Evolutionary conservation across 2,329 filamentous ascomycete genomes (phyloP).

Genomic region (Trichoderma sp.): DNA sequence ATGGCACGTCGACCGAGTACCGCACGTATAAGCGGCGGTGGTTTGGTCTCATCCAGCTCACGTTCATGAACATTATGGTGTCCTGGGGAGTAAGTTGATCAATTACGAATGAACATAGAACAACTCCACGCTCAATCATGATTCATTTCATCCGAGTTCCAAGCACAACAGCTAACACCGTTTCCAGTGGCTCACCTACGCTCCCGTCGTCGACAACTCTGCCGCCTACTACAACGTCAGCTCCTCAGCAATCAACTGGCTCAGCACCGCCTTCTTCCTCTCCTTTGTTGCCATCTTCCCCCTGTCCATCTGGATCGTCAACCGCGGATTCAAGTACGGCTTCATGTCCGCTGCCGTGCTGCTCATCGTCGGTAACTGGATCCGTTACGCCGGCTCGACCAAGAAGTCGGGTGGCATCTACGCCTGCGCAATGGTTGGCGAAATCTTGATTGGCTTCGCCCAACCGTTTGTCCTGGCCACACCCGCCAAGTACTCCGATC

Average conservation of each 20-base stretch:
- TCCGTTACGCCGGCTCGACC: conserved; percentile 73
- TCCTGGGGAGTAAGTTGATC: conserved; percentile 82
- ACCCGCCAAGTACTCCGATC: conserved; percentile 85
- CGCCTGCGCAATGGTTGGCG: conserved; percentile 81
- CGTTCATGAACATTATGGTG: conserved; percentile 85
- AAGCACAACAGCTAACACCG: background rate
- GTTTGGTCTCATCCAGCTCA: conserved; percentile 81
- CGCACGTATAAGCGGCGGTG: conserved; percentile 77
- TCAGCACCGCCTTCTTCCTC: conserved; percentile 84
- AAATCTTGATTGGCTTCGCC: conserved; percentile 82
- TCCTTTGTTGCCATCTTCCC: conserved; percentile 75
- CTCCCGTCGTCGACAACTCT: conserved; percentile 73
- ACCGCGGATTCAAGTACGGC: conserved; percentile 74
- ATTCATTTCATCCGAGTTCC: no score
- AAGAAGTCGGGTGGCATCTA: conserved; percentile 60
- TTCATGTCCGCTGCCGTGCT: conserved; percentile 72
- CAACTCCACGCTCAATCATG: background rate
- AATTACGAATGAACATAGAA: background rate
- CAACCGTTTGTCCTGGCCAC: conserved; percentile 91
- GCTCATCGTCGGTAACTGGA: conserved; percentile 83
- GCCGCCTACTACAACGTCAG: conserved; percentile 73
- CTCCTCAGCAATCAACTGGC: conserved; percentile 84
- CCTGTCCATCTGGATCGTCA: conserved; percentile 71
- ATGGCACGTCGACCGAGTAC: conserved; percentile 35
- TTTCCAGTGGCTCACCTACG: conserved; percentile 79